Conservation (phyloP, 108 stramenopile genomes). For the Pseudonitzschia delicatissima region DNA sequence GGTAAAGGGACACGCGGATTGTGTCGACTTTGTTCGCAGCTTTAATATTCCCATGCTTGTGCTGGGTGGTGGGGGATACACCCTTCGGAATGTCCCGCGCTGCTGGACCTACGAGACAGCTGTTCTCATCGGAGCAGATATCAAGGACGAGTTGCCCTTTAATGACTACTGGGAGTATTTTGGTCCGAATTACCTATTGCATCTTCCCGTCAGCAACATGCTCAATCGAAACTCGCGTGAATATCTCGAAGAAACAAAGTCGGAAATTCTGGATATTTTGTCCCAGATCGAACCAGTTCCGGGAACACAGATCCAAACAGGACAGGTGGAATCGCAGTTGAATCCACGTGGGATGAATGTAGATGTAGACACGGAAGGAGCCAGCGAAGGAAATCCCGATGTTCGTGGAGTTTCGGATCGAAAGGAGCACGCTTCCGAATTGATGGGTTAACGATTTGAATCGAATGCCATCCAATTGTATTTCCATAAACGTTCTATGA, state of each 20-base stretch:
- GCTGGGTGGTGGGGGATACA: slow-evolving; percentile 97
- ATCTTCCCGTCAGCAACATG: slow-evolving; percentile 67
- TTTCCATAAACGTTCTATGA: too few species aligned
- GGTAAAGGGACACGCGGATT: slow-evolving; percentile 86
- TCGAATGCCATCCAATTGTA: too few species aligned
- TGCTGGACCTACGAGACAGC: slow-evolving; percentile 95
- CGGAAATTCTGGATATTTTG: slow-evolving; percentile 74
- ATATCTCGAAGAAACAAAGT: slow-evolving; percentile 83
- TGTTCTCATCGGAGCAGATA: slow-evolving; percentile 57
- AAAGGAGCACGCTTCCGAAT: slow-evolving; percentile 60
- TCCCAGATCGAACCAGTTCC: slow-evolving; percentile 80
- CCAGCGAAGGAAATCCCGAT: not conserved
- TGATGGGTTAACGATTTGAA: slow-evolving; percentile 24
- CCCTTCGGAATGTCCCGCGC: slow-evolving; percentile 94
- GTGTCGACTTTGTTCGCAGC: slow-evolving; percentile 80
- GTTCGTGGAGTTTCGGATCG: slow-evolving; percentile 46
- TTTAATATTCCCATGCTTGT: slow-evolving; percentile 92
- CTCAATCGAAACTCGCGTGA: slow-evolving; percentile 84
- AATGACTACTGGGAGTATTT: slow-evolving; percentile 99
- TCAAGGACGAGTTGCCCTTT: slow-evolving; percentile 91
- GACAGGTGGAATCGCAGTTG: slow-evolving; percentile 70
- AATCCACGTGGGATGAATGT: slow-evolving; percentile 56
- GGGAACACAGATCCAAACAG: slow-evolving; percentile 77
- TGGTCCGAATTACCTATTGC: slow-evolving; percentile 92
- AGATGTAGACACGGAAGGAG: slow-evolving; percentile 52